These are phyloP conservation scores for Bruguiera hainesii DNA, from an alignment of 441 rosid species.

Conservation along the genomic window DNA sequence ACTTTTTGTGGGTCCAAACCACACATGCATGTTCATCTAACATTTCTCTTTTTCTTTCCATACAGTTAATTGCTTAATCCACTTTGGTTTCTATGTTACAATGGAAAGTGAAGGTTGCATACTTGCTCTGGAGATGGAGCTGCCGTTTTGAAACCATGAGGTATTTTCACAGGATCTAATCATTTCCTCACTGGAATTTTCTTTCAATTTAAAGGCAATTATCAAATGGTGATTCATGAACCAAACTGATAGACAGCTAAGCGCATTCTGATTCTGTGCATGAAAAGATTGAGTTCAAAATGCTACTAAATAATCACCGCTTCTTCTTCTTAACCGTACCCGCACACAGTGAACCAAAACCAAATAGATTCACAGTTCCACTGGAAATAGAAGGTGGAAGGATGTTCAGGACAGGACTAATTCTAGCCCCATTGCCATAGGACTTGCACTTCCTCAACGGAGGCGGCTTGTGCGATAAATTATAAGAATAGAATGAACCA, in stretches of 20 bases:
- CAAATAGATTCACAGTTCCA: slow-evolving; percentile 58
- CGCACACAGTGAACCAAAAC: slow-evolving; percentile 68
- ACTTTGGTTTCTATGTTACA: too few species aligned
- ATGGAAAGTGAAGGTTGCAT: too few species aligned
- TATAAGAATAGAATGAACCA: slow-evolving; percentile 28
- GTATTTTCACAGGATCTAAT: slow-evolving; percentile 14
- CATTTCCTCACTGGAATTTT: slow-evolving; percentile 16
- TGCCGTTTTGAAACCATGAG: neutral
- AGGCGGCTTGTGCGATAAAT: slow-evolving; percentile 36
- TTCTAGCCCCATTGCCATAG: slow-evolving; percentile 53
- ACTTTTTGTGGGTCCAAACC: too few species aligned
- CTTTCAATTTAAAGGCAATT: slow-evolving; percentile 29
- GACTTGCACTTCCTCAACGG: slow-evolving; percentile 40
- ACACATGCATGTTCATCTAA: too few species aligned
- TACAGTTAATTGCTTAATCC: too few species aligned
- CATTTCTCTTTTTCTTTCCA: neutral
- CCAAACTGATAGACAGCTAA: slow-evolving; percentile 29
- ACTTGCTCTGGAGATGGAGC: too few species aligned
- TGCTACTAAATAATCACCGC: slow-evolving; percentile 26
- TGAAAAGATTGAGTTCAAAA: slow-evolving; percentile 18
- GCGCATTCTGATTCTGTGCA: slow-evolving; percentile 34
- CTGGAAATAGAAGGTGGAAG: slow-evolving; percentile 62
- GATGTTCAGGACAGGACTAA: slow-evolving; percentile 67
- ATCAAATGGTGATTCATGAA: slow-evolving; percentile 40
- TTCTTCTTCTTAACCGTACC: slow-evolving; percentile 67